Base-by-base conservation (phyloP, 495 filamentous ascomycete species). In the Tuber calosporum region DNA sequence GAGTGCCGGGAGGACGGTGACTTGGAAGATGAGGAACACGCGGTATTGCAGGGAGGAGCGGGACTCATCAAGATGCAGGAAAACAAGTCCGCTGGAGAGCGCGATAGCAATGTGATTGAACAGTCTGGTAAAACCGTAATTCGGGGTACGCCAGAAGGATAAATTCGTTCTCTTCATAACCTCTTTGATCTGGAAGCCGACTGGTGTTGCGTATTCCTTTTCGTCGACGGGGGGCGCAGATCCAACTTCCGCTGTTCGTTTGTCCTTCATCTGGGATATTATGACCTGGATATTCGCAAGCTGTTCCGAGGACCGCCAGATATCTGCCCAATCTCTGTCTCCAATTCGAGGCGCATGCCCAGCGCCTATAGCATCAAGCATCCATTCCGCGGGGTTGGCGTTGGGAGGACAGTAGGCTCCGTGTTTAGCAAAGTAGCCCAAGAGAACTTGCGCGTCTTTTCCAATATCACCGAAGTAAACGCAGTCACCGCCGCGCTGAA, bases 361-460 rank as follows among this genome's bases (percentile, higher is more conserved):
- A 62, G 92, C 92, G 43, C 93, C 93, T 39, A 96, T 90, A 1
- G 90, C 90, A 76, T 96, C 93, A 11, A 96, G 87, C 90, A 96
- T 94, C 84, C 88, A 94, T 82, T 96, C 93, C 2, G 92, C 93
- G 4, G 91, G 89, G 73, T 81, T 81, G 42, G 75, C 79, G 67
- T 80, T 74, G 11, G 79, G 71, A 17, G 83, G 84, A 43, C 86
- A 87, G 48, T 79, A 68, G 7, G 84, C 86, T 8, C 86, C 87
- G 69, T 87, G 79, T 36, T 82, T 82, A 37, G 76, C 79, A 86
- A 92, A 88, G 70, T 88, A 89, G 0, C 83, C 81, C 39, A 86
- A 76, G 26, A 88, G 74, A 67, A 71, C 76, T 1, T 72, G 42
- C 0, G 84, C 83, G 69, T 90, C 86, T 36, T 84, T 81, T 53